Evolutionary conservation across 2,329 filamentous ascomycete genomes (phyloP).

Genomic region (Sphaceloma murrayae): DNA sequence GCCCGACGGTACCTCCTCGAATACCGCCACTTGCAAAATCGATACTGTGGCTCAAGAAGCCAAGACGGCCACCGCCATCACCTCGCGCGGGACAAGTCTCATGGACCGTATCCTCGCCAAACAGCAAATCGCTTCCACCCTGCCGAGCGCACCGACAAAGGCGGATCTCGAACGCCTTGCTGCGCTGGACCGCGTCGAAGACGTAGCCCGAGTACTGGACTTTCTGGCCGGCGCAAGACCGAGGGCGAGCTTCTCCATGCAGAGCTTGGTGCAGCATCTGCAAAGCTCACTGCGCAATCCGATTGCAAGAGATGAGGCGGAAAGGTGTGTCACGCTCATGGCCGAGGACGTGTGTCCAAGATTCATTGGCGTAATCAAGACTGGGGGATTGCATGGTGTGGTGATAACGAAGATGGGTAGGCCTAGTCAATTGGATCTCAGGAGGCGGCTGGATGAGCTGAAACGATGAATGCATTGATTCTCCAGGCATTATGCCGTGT

Average conservation of each 20-base stretch:
- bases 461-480: neutral
- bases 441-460: slow-evolving; percentile 21
- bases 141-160: slow-evolving; percentile 32
- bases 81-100: slow-evolving; percentile 35
- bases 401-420: slow-evolving; percentile 30
- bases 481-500: no score
- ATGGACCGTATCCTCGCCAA: slow-evolving; percentile 45
- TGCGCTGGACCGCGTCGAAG: slow-evolving; percentile 39
- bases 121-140: slow-evolving; percentile 33
- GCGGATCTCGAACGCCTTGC: slow-evolving; percentile 37
- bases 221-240: slow-evolving; percentile 32
- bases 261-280: slow-evolving; percentile 34
- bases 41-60: slow-evolving; percentile 22
- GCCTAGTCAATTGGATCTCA: slow-evolving; percentile 23
- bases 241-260: slow-evolving; percentile 38
- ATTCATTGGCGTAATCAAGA: slow-evolving; percentile 34
- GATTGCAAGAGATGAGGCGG: slow-evolving; percentile 37
- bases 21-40: slow-evolving; percentile 23
- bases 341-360: slow-evolving; percentile 36
- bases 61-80: slow-evolving; percentile 32
- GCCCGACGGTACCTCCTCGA: slow-evolving; percentile 26
- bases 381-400: slow-evolving; percentile 35
- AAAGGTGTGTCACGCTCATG: slow-evolving; percentile 36
- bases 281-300: slow-evolving; percentile 39
- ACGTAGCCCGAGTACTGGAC: slow-evolving; percentile 36